Conservation (phyloP, 345 rosid genomes). For the Hevea brasiliensis region DNA sequence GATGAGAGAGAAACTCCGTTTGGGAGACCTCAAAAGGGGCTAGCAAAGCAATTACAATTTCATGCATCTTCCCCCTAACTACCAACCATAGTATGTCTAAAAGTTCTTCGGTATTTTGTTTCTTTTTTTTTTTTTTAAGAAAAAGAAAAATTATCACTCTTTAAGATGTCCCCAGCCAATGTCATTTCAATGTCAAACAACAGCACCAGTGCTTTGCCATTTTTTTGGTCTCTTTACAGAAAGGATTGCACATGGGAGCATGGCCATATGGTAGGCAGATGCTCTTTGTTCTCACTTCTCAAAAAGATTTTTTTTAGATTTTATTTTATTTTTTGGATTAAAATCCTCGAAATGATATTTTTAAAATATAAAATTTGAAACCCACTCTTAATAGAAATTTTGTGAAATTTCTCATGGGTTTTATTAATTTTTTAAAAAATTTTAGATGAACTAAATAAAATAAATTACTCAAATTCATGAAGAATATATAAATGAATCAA, state of each 20-base stretch:
- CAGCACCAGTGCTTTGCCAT: conserved; percentile 31
- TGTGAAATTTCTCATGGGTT: too few species aligned
- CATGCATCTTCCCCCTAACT: conserved; percentile 69
- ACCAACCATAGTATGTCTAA: conserved; percentile 62
- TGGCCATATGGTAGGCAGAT: conserved; percentile 65
- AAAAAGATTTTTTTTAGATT: too few species aligned
- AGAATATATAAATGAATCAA: too few species aligned
- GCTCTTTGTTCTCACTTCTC: conserved; percentile 57
- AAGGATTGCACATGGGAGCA: conserved; percentile 84
- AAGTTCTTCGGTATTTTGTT: conserved; percentile 30
- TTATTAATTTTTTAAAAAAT: too few species aligned
- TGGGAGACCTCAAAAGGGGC: conserved; percentile 40
- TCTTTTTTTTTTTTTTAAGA: not conserved
- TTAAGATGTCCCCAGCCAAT: conserved; percentile 48
- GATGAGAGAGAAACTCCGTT: too few species aligned
- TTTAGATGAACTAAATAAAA: too few species aligned
- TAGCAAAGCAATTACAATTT: conserved; percentile 39
- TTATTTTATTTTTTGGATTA: too few species aligned
- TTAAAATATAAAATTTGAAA: too few species aligned
- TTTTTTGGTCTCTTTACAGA: conserved; percentile 64
- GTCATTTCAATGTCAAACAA: conserved; percentile 57
- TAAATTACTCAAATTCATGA: too few species aligned
- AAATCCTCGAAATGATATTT: not conserved
- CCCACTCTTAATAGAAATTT: too few species aligned
- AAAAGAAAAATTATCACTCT: conserved; percentile 17